Evolutionary conservation across 2,329 filamentous ascomycete genomes (phyloP).

Genomic region (Emmonsiellopsis sp.): DNA sequence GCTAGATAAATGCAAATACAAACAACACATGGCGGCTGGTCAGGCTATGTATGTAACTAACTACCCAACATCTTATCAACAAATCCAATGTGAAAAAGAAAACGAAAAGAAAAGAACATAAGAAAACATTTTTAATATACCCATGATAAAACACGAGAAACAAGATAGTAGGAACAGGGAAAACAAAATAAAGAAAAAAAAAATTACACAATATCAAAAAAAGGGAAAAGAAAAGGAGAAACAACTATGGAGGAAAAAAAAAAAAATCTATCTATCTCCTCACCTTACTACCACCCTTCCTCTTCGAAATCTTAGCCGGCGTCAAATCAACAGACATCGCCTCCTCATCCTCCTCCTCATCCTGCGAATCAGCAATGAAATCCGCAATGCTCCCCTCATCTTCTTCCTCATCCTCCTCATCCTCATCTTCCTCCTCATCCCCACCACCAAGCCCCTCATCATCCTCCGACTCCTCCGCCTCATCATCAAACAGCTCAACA

Average conservation of each 20-base stretch:
- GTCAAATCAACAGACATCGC: slow-evolving; percentile 15
- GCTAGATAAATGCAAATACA: neutral
- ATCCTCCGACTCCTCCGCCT: slow-evolving; percentile 33
- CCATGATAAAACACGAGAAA: neutral
- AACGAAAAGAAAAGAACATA: slow-evolving; percentile 3
- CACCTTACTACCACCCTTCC: slow-evolving; percentile 25
- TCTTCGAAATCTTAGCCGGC: slow-evolving; percentile 22
- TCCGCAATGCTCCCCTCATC: slow-evolving; percentile 43
- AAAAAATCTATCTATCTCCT: neutral
- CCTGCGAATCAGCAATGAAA: slow-evolving; percentile 34
- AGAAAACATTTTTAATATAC: neutral
- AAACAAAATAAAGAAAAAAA: slow-evolving; percentile 13
- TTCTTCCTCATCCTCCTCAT: slow-evolving; percentile 55
- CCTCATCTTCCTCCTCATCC: slow-evolving; percentile 45
- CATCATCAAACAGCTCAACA: slow-evolving; percentile 34
- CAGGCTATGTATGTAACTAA: neutral
- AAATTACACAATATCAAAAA: slow-evolving; percentile 7
- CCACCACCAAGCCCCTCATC: slow-evolving; percentile 38
- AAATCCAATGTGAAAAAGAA: neutral
- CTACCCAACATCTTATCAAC: neutral
- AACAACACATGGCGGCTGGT: neutral
- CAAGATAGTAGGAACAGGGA: neutral
- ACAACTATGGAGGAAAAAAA: neutral
- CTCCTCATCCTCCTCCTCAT: slow-evolving; percentile 32
- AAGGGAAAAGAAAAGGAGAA: neutral